These are phyloP conservation scores for Tolypocladium capitatum DNA, from an alignment of 2,329 filamentous ascomycete genomes.

Conservation along the genomic window DNA sequence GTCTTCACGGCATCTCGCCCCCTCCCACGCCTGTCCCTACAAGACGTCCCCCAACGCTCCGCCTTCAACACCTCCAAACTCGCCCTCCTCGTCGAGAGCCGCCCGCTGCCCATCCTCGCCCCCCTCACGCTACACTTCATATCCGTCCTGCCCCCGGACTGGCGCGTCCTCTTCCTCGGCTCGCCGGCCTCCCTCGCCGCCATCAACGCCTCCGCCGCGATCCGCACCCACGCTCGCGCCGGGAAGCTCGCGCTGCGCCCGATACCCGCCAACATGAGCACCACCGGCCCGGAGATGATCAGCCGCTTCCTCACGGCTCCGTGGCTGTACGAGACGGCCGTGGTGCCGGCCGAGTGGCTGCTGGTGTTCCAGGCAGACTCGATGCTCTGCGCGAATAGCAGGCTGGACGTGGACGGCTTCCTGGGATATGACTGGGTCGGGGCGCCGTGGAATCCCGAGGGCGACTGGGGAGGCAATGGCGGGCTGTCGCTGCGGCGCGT, in stretches of 20 bases:
- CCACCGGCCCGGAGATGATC: slow-evolving; percentile 36
- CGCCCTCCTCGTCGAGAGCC: slow-evolving; percentile 41
- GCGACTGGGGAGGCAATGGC: slow-evolving; percentile 35
- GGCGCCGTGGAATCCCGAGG: slow-evolving; percentile 31
- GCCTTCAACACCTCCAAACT: slow-evolving; percentile 24
- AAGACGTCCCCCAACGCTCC: too few relatives aligned
- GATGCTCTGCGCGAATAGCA: slow-evolving; percentile 40
- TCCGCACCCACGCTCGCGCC: slow-evolving; percentile 26
- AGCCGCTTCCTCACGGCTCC: slow-evolving; percentile 36
- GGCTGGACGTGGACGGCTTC: slow-evolving; percentile 32
- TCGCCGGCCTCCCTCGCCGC: slow-evolving; percentile 28
- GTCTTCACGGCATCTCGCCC: neutral
- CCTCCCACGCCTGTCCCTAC: too few relatives aligned
- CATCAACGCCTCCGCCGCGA: slow-evolving; percentile 31
- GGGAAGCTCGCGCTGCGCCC: slow-evolving; percentile 37
- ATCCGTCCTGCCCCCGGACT: slow-evolving; percentile 41
- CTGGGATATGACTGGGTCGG: slow-evolving; percentile 41
- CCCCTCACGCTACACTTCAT: slow-evolving; percentile 44
- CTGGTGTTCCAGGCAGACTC: slow-evolving; percentile 42
- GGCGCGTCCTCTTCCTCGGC: slow-evolving; percentile 44
- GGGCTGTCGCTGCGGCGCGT: slow-evolving; percentile 39
- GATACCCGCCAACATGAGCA: slow-evolving; percentile 39
- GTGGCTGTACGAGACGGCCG: slow-evolving; percentile 36
- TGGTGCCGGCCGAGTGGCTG: slow-evolving; percentile 38
- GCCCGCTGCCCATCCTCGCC: slow-evolving; percentile 33